Evolutionary conservation across 768 basidiomycete genomes (phyloP), one percentile per base, ranked within the genome.

Genomic region (Amanita fuliginea): DNA sequence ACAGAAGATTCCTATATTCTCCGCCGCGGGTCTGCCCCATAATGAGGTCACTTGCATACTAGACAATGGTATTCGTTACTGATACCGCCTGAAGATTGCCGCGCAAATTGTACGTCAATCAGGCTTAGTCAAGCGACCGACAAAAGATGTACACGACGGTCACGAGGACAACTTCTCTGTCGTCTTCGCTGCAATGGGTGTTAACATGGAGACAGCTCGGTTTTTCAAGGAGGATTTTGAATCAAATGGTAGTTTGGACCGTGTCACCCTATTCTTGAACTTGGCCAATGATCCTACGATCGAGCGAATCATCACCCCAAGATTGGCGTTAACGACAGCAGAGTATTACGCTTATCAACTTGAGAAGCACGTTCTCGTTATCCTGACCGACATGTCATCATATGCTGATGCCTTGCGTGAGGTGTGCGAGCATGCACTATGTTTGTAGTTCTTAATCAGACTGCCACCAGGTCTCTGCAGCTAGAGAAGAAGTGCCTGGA

Each of bases 141-240:
- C 89, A 42, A 98, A 98, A 68, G 92, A 89, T 59, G 93, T 95
- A 13, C 94, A 94, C 61, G 96, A 99, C 62, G 95, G 93, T 49
- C 95, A 98, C 68, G 95, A 96, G 74, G 95, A 99, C 72, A 99
- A 99, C 69, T 99, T 99, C 77, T 95, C 92, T 42, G 94, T 99
- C 61, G 96, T 98, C 42, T 99, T 98, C 64, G 96, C 94, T 50
- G 96, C 96, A 35, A 98, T 99, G 96, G 96, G 96, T 78, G 96
- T 95, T 52, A 99, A 99, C 73, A 96, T 96, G 93, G 96, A 99
- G 68, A 98, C 96, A 5, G 96, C 96, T 42, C 83, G 95, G 47
- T 99, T 96, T 77, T 99, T 99, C 86, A 94, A 95, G 68, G 89
- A 94, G 64, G 96, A 99, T 72, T 98, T 98, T 64, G 94, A 98